Base-by-base conservation (phyloP, 106 monocot species). In the Acanthochlamys bracteata region DNA sequence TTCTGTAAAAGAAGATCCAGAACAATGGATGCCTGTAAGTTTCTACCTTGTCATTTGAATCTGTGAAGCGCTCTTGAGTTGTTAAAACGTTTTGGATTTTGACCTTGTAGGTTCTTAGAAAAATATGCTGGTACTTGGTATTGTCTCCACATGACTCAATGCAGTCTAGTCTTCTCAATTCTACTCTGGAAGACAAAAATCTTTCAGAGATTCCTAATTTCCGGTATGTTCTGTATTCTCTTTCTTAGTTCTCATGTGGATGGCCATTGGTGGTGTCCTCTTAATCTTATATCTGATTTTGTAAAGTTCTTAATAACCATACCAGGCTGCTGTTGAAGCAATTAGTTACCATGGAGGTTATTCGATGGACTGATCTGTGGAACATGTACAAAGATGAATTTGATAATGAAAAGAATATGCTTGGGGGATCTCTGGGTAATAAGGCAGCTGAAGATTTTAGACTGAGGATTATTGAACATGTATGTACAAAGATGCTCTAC, bases 121-220 rank as follows among this genome's bases (percentile, higher is more conserved):
- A 98, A 75, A 98, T 98, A 57, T 98, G 91, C 59, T 98, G 96
- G 96, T 92, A 92, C 46, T 27, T 98, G n/a, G 96, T 85, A 15
- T 72, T 98, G 71, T 52, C 96, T 21, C 91, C 96, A 47, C 83
- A 98, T 67, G 96, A 88, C 65, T 81, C 96, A n/a, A 98, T 98
- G 96, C 96, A 98, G 69, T 88, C 96, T 39, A 98, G 96, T 63
- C 91, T 98, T 76, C 91, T 92, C 17, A 98, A 83, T 73, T 80
- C 96, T 66, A 88, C 91, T 33, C 57, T 92, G 57, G 96, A 98
- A 59, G 91, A 98, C 67, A 92, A 98, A 68, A 88, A 98, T 74
- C 69, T 98, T 45, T 84, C 84, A 65, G 96, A 98, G 76, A 85
- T 98, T 39, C 85, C 96, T 21, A 84, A 81, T 70, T 92, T 98